Evolutionary conservation across 2,329 filamentous ascomycete species (phyloP).

Genomic region (Lecanosticta acicola): DNA sequence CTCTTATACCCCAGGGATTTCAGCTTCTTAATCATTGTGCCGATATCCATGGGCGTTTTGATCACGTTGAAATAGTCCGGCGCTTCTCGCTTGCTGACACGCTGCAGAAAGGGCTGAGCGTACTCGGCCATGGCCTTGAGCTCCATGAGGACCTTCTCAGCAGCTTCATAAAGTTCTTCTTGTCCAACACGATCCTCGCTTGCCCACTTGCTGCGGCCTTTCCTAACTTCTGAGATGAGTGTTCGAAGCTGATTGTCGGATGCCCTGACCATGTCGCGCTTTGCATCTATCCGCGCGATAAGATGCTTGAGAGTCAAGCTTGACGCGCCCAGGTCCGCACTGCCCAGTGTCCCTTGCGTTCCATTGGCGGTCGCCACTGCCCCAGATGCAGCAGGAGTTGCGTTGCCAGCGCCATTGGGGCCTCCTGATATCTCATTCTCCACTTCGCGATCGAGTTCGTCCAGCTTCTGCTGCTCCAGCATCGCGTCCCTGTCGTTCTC

Average conservation of each 20-base stretch:
- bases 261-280: constrained; percentile 81
- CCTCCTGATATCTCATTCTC: constrained; percentile 84
- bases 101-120: constrained; percentile 87
- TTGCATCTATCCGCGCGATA: constrained; percentile 89
- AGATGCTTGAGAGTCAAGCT: constrained; percentile 95
- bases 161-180: constrained; percentile 93
- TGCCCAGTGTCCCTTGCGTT: constrained; percentile 84
- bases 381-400: constrained; percentile 45
- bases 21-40: constrained; percentile 98
- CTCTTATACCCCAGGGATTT: constrained; percentile 53
- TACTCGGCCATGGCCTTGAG: constrained; percentile 97
- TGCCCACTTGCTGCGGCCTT: constrained; percentile 98
- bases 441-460: constrained; percentile 92
- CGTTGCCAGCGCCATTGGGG: constrained; percentile 44
- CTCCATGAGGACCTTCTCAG: constrained; percentile 94
- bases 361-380: constrained; percentile 48
- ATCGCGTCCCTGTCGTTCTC: constrained; percentile 95
- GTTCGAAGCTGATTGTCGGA: constrained; percentile 88
- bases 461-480: constrained; percentile 93
- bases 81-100: constrained; percentile 94
- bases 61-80: constrained; percentile 93
- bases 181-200: constrained; percentile 96
- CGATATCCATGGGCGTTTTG: constrained; percentile 96
- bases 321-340: constrained; percentile 88
- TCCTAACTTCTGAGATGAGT: constrained; percentile 93